phyloP scores from a whole-genome alignment of 768 basidiomycete genomes.

The Daedaleopsis nitida region DNA sequence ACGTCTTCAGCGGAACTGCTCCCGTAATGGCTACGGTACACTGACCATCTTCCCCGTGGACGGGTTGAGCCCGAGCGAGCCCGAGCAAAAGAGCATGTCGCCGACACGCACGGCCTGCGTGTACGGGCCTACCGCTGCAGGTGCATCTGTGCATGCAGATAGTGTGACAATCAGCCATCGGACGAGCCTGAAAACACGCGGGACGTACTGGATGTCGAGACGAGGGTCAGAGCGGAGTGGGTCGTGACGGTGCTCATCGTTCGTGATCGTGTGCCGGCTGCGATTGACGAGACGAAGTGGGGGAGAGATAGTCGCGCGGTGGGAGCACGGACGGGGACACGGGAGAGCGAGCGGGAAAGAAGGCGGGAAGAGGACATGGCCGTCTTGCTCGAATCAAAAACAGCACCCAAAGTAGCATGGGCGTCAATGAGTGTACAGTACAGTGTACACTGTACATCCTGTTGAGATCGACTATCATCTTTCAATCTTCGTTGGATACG shows the following conservation, averaged over 20 bases:
- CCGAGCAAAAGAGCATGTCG: slow-evolving; percentile 86
- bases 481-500: no score
- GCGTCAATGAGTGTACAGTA: no score
- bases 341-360: slow-evolving; percentile 1
- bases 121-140: slow-evolving; percentile 85
- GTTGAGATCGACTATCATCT: no score
- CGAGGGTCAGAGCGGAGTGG: slow-evolving; percentile 37
- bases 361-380: not conserved
- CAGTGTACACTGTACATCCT: no score
- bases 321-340: not conserved
- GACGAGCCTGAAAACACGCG: not conserved
- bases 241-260: slow-evolving; percentile 32
- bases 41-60: slow-evolving; percentile 64
- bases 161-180: no score
- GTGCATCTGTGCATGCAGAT: slow-evolving; percentile 63
- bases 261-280: not conserved
- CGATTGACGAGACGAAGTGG: not conserved
- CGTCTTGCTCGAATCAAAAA: not conserved
- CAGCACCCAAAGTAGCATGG: no score
- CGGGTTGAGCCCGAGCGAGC: slow-evolving; percentile 85
- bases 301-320: not conserved
- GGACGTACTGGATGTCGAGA: slow-evolving; percentile 36
- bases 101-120: slow-evolving; percentile 84
- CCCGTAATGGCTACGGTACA: not conserved
- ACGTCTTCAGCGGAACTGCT: no score